Evolutionary conservation across 805 yeast species (phyloP), one percentile per base, ranked within the genome.

Genomic region (Metschnikowia lochheadii): DNA sequence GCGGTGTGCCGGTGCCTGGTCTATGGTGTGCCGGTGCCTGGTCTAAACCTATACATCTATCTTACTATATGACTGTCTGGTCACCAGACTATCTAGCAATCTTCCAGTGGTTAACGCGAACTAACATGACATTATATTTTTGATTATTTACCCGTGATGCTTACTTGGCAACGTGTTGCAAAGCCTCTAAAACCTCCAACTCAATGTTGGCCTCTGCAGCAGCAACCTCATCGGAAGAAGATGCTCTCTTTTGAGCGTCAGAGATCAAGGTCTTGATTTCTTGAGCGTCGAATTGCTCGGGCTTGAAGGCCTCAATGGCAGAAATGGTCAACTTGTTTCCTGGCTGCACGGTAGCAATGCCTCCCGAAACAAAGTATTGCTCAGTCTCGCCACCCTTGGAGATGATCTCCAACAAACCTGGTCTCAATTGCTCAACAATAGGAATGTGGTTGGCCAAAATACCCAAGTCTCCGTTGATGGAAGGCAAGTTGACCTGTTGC

Each of bases 371-470:
- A 63, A 92, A 94, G 79, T 73, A 92, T 73, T 87, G 89, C 68
- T 82, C 76, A 58, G 86, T 72, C 63, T 87, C 87, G 54, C 80
- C 78, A 50, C 86, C 72, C 65, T 83, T 80, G 72, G 89, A 92
- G 60, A 89, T 85, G 67, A 94, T 83, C 73, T 91, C 97, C 64
- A 94, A 86, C 55, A 94, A 80, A 73, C 99, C 99, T 63, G 99
- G 96, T 67, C 84, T 82, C 70, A 94, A 84, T 80, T 94, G 96
- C 78, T 94, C 98, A 58, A 92, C 89, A 64, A 87, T 83, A 64
- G 99, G 98, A 66, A 94, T 96, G 83, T 94, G 99, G 78, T 89
- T 86, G 63, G 98, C 97, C 68, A 94, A 78, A 59, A 94, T 82
- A 88, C 99, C 99, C 74, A 92, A 82, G 68, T 88, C 95, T 71